phyloP scores from a whole-genome alignment of 1,284 basidiomycete genomes.

The Athelia sp. region DNA sequence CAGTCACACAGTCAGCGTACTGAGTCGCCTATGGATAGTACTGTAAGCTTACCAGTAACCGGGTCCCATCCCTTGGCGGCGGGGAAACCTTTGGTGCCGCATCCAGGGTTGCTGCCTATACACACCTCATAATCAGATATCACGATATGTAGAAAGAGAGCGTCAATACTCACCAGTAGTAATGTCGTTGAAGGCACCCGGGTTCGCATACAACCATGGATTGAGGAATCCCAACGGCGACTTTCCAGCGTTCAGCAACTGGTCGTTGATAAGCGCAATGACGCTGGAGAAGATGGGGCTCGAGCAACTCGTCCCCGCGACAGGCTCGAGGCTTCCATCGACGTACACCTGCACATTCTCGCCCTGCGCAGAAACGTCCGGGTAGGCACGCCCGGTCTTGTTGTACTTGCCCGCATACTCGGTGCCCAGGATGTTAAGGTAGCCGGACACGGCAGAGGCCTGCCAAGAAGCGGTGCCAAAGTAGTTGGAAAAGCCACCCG shows the following conservation, averaged over 20 bases:
- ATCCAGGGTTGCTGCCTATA: constrained; percentile 20
- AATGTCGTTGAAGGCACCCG: constrained; percentile 2
- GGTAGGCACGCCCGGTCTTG: constrained; percentile 29
- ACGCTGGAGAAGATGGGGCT: constrained; percentile 31
- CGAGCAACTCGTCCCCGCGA: constrained; percentile 31
- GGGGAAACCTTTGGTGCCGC: constrained; percentile 22
- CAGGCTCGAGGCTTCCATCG: constrained; percentile 8
- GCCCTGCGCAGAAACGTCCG: constrained; percentile 32
- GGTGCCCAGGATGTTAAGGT: neutral
- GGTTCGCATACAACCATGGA: constrained; percentile 18
- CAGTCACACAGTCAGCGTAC: too few species aligned
- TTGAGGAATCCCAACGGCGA: constrained; percentile 34
- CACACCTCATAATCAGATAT: neutral
- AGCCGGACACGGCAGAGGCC: neutral
- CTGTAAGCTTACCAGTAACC: neutral
- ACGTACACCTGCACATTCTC: constrained; percentile 14
- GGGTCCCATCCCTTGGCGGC: constrained; percentile 26
- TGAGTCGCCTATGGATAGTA: too few species aligned
- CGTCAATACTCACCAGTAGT: neutral
- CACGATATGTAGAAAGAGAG: neutral
- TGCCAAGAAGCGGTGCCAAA: neutral
- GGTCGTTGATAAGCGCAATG: constrained; percentile 33
- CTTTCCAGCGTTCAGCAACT: constrained; percentile 23
- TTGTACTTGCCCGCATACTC: neutral
- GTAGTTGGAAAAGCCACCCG: constrained; percentile 33